Percentiles rank a stretch among this genome's conserved stretches.
These are phyloP conservation scores for Persicaria tinctoria DNA, from an alignment of 148 eudicot species.

Conservation along the genomic window DNA sequence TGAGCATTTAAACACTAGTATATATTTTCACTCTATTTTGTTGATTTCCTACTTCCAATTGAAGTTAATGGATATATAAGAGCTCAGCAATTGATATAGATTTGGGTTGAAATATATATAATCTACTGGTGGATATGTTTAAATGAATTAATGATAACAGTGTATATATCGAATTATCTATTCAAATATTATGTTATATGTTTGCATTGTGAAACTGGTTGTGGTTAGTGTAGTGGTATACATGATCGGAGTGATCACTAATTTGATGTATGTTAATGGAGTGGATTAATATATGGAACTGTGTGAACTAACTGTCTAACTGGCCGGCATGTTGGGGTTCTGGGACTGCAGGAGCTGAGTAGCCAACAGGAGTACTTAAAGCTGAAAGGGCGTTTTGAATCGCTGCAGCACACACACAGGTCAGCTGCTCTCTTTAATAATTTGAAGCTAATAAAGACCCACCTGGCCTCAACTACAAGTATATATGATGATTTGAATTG, in stretches of 20 bases:
- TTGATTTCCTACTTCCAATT: neutral
- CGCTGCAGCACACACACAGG: slow-evolving; percentile 72
- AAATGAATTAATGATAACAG: neutral
- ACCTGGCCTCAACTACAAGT: no score
- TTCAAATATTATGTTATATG: neutral
- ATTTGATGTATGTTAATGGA: no score
- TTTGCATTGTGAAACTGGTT: neutral
- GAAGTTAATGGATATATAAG: neutral
- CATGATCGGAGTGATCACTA: no score
- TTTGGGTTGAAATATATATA: no score
- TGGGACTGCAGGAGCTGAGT: slow-evolving; percentile 51
- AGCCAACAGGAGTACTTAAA: slow-evolving; percentile 87
- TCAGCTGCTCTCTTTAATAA: slow-evolving; percentile 10
- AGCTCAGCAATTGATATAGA: neutral
- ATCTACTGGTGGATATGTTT: neutral
- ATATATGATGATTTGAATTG: no score
- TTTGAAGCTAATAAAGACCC: no score
- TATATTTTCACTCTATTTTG: neutral
- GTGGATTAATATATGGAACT: no score
- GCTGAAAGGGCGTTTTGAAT: slow-evolving; percentile 72
- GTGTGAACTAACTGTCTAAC: neutral
- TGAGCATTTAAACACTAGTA: slow-evolving; percentile 15
- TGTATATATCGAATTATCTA: no score
- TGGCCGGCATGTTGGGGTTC: neutral
- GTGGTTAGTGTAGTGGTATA: neutral